These are phyloP conservation scores for Kondoa subrosea DNA, from an alignment of 768 basidiomycete genomes.

Conservation along the genomic window DNA sequence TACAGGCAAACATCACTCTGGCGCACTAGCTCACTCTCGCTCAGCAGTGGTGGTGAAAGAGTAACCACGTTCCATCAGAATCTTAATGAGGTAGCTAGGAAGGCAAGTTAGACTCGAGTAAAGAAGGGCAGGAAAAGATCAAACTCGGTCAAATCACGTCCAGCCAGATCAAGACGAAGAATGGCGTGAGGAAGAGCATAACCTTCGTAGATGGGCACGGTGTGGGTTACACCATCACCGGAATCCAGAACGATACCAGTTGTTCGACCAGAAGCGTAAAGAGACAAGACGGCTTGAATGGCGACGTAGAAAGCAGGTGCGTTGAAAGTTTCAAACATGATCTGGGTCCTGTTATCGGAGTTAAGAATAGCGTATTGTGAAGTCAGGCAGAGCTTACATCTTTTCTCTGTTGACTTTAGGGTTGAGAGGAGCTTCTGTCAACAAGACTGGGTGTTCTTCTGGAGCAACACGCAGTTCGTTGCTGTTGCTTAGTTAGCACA, in stretches of 20 bases:
- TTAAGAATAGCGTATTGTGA: background rate
- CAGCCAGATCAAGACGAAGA: conserved; percentile 75
- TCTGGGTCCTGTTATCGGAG: conserved; percentile 43
- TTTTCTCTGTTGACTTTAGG: conserved; percentile 54
- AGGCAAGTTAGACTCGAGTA: background rate
- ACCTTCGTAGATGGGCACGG: conserved; percentile 91
- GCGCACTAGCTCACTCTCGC: conserved; percentile 18
- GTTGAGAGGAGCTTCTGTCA: conserved; percentile 83
- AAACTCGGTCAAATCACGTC: conserved; percentile 68
- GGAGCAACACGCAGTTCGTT: conserved; percentile 86
- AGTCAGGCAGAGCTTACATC: background rate
- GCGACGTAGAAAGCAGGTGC: conserved; percentile 80
- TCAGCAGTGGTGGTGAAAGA: conserved; percentile 70
- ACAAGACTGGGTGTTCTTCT: conserved; percentile 77
- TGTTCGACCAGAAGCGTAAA: conserved; percentile 87
- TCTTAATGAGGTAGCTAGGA: conserved; percentile 49
- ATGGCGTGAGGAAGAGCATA: conserved; percentile 87
- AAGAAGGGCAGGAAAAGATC: background rate
- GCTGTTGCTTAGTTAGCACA: too few relatives aligned
- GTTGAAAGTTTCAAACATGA: conserved; percentile 95
- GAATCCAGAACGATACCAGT: conserved; percentile 89
- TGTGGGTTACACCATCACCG: conserved; percentile 90
- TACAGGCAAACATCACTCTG: conserved; percentile 45
- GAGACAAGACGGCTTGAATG: conserved; percentile 76
- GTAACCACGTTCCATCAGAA: conserved; percentile 78